Evolutionary conservation across 2,329 filamentous ascomycete genomes (phyloP), one percentile per base, ranked within the genome.

Genomic region (Penicillium sp.): DNA sequence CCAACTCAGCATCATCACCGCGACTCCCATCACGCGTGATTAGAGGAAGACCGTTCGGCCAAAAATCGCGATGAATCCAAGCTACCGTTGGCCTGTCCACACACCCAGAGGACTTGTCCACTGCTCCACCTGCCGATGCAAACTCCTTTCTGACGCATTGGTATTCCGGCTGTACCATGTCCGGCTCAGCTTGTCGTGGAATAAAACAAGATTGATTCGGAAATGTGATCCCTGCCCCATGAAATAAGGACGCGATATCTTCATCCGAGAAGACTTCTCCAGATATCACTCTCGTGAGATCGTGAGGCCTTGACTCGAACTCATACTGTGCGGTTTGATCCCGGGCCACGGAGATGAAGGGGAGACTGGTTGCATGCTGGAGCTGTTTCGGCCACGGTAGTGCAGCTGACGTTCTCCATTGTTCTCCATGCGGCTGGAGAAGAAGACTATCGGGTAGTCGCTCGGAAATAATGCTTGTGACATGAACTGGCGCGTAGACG

Each of bases 31-130:
- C 46, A 5, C 28, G n/a, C 10, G 37, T 25, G 8, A 59, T 37
- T 3, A 51, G 26, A 19, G 57, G 57, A 8, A 58, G 2, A 3
- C 38, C 59, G 35, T 61, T 45, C 19, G 43, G 52, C 59, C 59
- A 61, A 26, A 25, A 55, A 14, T 55, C 43, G 7, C 59, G 59
- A 58, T 55, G 43, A 52, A 55, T 38, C 59, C 59, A 61, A 10
- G 30, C 30, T 35, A 51, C 14, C 26, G 28, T 51, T 1, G 48
- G 48, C 48, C 19, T 33, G 1, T 35, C 48, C 48, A 51, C 48
- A 16, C 48, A 51, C 2, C 28, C 28, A 33, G 48, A 22, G 8
- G 48, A 13, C 28, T 6, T 33, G 14, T 51, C 6, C 2, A 51
- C 48, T 7, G 48, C 28, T 16, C n/a, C n/a, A 10, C 5, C 4